Percentiles rank a stretch among this genome's conserved stretches.
These are phyloP conservation scores for Fermentozyma sake DNA, from an alignment of 1,139 yeast genomes.

Conservation along the genomic window DNA sequence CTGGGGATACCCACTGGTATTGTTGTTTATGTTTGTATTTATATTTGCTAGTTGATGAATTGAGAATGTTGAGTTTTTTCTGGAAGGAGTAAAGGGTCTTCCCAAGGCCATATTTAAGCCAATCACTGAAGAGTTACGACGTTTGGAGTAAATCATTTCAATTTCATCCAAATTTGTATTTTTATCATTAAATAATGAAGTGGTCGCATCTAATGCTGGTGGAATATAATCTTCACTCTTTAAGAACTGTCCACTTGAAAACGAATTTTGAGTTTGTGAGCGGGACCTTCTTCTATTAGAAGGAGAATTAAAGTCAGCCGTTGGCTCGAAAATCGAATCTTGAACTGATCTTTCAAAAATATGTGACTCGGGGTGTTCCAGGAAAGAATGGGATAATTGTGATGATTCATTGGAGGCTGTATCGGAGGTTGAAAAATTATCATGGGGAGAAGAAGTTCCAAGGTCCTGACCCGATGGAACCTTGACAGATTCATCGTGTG, in stretches of 20 bases:
- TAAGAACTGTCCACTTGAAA: constrained; percentile 24
- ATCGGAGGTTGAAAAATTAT: too few relatives aligned
- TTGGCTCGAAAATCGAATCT: constrained; percentile 23
- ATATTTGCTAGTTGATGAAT: constrained; percentile 16
- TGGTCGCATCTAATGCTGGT: constrained; percentile 78
- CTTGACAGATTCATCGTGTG: too few relatives aligned
- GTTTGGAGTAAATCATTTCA: constrained; percentile 60
- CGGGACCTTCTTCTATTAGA: constrained; percentile 17
- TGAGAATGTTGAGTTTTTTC: constrained; percentile 38
- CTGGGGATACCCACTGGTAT: constrained; percentile 7
- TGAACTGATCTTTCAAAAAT: constrained; percentile 66
- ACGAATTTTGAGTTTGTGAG: constrained; percentile 25
- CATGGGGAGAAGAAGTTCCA: too few relatives aligned
- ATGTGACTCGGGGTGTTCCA: constrained; percentile 45
- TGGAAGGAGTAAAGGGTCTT: constrained; percentile 34
- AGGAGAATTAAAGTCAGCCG: not conserved
- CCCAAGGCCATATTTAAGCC: constrained; percentile 63
- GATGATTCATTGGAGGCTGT: constrained; percentile 2
- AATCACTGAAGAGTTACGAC: constrained; percentile 59
- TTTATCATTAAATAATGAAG: constrained; percentile 56
- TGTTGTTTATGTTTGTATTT: constrained; percentile 11
- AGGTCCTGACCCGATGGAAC: too few relatives aligned
- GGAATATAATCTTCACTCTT: constrained; percentile 65
- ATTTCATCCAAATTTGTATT: constrained; percentile 59
- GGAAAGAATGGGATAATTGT: constrained; percentile 7